Base-by-base conservation (phyloP, 2,329 filamentous ascomycete genomes). In the Cladosporium sp. region DNA sequence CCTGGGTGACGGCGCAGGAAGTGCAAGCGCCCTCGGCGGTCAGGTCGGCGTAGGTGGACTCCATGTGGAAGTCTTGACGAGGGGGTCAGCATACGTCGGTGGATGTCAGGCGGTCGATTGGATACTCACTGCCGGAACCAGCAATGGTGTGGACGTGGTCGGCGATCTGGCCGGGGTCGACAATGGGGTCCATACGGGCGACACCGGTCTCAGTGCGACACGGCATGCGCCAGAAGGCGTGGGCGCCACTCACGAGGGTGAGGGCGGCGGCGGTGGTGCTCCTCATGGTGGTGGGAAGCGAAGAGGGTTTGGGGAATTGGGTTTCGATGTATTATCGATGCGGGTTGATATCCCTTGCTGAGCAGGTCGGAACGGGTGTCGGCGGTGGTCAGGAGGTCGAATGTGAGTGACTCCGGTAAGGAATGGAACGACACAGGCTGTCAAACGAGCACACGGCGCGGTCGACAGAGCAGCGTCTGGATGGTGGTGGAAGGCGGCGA, bases 171-270 rank as follows among this genome's bases (percentile, higher is more conserved):
- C 82, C 84, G 2, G 78, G 79, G 54, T 81, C 77, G 52, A 93
- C 77, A 52, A 95, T 76, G 14, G 89, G 89, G 66, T 95, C 89
- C 38, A 95, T 75, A 53, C 88, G 81, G 46, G 82, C 86, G 53
- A 88, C 68, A 57, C 83, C 87, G 59, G 83, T 76, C 43, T 80
- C 78, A 52, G 83, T 84, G 60, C 81, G 85, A 70, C 89, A 95
- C 63, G 89, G 86, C 79, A 95, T 87, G 66, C 90, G 88, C 88
- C 88, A 95, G 71, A 95, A 95, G 55, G 86, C 90, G 61, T 63
- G 58, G 33, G 56, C 66, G 56, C 56, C 57, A 58, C 63, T 58
- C 16, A 61, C 62, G 37, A 64, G 60, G 37, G 63, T 55, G 45
- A 68, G 58, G 19, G 49, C 49, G 43, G 49, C 43, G 49, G 49